Base-by-base conservation (phyloP, 2,329 filamentous ascomycete species). In the Calonectria pteridis region DNA sequence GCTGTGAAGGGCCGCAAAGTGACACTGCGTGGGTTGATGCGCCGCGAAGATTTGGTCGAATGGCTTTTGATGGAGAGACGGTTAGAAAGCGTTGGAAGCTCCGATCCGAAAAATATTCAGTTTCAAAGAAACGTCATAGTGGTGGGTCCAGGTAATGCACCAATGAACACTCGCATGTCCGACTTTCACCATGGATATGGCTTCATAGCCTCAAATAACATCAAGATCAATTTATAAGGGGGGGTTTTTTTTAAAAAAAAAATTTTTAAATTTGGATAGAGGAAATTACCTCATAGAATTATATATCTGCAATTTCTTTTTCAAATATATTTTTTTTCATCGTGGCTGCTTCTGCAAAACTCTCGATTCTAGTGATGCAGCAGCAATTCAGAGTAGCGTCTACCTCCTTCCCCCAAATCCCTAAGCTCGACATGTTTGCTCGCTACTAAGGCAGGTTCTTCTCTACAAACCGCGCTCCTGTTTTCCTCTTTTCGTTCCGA, bases 21-120 rank as follows among this genome's bases (percentile, higher is more conserved):
- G 37, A 29, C 37, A 29, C 53, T 67, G 63, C 65, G 37, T 69
- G 16, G 53, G 4, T 10, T 53, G 26, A 46, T 71, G 67, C 23
- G 55, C 6, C 43, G 63, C 50, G 65, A 46, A 59, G 23, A 35
- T 55, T 53, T 43, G 31, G 53, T 7, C 20, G 26, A 59, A 67
- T 69, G 43, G 67, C 31, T 72, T 70, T 69, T 73, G 71, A 33
- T 13, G 51, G 28, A 14, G 6, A 64, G 50, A 31, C 14, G 16
- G 43, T 16, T 31, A 65, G 58, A 51, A 64, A 51, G 11, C 50
- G 64, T 14, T 73, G 46, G 70, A 79, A 77, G 76, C 75, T 78
- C 77, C 76, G 59, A 75, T 35, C 58, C 53, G 49, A 31, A 72
- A 73, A 51, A 64, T 69, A 33, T 35, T 62, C 29, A 31, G 31